Base-by-base conservation (phyloP, 2,329 filamentous ascomycete species). In the Westerdykella ornata region DNA sequence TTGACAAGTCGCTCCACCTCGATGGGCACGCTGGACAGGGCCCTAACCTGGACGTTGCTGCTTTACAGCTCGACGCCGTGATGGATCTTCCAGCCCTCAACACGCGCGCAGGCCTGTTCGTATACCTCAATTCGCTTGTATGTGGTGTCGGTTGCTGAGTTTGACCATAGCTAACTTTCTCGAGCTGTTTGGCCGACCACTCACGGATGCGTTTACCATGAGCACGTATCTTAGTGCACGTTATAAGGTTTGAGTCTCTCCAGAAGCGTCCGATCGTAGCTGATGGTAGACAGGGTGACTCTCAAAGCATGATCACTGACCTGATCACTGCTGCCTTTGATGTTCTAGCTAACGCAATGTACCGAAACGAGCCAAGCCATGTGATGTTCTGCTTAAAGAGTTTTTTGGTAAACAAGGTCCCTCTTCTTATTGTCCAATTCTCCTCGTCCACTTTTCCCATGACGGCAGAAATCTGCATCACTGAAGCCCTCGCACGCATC, bases 261-360 rank as follows among this genome's bases (percentile, higher is more conserved):
- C 4, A 5, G 7, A 7, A 2, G 7, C 8, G 6, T 35, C 12
- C 3, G 12, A n/a, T 15, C 4, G 18, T 44, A 39, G 16, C 63
- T 71, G 35, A 72, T 39, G 19, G 8, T 26, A 4, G 13, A 2
- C 4, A 88, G 77, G 84, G 84, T 30, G 85, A 95, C 54, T 75
- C 85, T 32, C 84, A 90, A 63, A 76, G 78, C 11, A 81, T 88
- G 34, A 80, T 85, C 0, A 80, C 88, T 40, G 88, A 96, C 54
- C 73, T 97, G 2, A 84, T 97, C 32, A 77, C 90, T 8, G 87
- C 88, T 1, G 82, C 88, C 0, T 97, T 98, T 57, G 89, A 97
- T 54, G 77, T 94, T 4, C 72, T 98, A 13, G 85, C 88, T 28
- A 94, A 94, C 56, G 84, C 85, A 4, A 85, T 90, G 48, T 86